Evolutionary conservation across 345 rosid species (phyloP).

Genomic region (Rhodamnia rubescens): DNA sequence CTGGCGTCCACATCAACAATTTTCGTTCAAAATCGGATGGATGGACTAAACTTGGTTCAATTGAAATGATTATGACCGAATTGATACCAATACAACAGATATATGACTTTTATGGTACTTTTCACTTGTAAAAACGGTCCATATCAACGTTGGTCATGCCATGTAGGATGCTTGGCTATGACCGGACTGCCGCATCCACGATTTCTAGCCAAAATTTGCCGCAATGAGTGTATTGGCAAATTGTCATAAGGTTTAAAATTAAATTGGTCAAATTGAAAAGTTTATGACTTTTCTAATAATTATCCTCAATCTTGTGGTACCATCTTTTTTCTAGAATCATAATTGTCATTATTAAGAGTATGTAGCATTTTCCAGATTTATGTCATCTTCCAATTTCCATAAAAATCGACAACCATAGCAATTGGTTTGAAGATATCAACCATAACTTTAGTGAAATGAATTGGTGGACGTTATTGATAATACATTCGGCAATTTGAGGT

Average conservation of each 20-base stretch:
- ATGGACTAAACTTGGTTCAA: too few relatives aligned
- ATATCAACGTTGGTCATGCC: neutral
- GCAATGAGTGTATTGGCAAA: too few relatives aligned
- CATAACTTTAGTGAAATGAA: neutral
- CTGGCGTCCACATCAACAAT: too few relatives aligned
- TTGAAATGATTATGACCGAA: too few relatives aligned
- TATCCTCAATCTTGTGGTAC: neutral
- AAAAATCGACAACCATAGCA: neutral
- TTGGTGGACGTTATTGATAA: neutral
- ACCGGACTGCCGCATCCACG: too few relatives aligned
- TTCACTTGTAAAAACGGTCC: too few relatives aligned
- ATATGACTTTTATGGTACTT: too few relatives aligned
- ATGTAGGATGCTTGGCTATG: rapidly evolving
- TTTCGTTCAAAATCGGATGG: too few relatives aligned
- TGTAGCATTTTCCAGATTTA: neutral
- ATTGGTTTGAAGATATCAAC: neutral
- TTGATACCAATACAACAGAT: too few relatives aligned
- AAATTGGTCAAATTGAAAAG: too few relatives aligned
- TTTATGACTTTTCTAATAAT: neutral
- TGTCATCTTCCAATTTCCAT: neutral
- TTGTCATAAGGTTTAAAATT: too few relatives aligned
- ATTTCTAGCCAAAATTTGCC: too few relatives aligned
- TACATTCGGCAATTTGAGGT: neutral
- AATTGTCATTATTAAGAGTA: neutral
- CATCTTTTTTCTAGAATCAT: neutral